Base-by-base conservation (phyloP, 768 basidiomycete genomes). In the Trametes cinnabarina region DNA sequence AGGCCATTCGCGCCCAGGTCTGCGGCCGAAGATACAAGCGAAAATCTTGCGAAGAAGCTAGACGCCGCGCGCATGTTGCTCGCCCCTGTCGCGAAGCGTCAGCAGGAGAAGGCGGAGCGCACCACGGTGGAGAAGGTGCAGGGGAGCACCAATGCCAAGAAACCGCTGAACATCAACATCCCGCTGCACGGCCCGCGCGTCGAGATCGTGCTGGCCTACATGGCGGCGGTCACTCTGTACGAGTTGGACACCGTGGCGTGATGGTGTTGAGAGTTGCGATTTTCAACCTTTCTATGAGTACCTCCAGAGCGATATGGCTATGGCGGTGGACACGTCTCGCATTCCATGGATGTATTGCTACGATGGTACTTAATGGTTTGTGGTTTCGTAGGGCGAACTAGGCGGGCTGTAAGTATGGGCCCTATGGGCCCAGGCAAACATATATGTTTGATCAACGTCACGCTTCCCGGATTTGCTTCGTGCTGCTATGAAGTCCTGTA, bases 161-260 rank as follows among this genome's bases (percentile, higher is more conserved):
- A 83, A 70, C 74, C 82, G 35, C 64, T 82, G 61, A 80, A 84
- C 49, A 88, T 92, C 69, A 90, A 85, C 67, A 90, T 94, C 55
- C 89, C 90, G 10, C 73, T 94, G 61, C 90, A 92, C 71, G 92
- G 92, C 0, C 91, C 92, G 34, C 80, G 90, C 6, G 92, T 94
- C 44, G 92, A 94, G 72, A 79, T 94, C 55, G 78, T 92, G 54
- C 78, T 94, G 55, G 92, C 92, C 41, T 94, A 90, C 90, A 74
- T 94, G 53, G 91, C 79, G 23, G 90, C 89, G 17, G 87, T 92
- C 55, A 86, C 90, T 75, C 71, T 94, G 34, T 84, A 82, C 3
- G 89, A 90, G 65, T 69, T 93, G 64, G 90, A 92, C 46, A 28
- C 53, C 8, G 70, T 67, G 40, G 71, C 69, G n/a, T 65, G 44